phyloP scores from a whole-genome alignment of 352 stramenopile genomes.

The Phytophthora sp. region DNA sequence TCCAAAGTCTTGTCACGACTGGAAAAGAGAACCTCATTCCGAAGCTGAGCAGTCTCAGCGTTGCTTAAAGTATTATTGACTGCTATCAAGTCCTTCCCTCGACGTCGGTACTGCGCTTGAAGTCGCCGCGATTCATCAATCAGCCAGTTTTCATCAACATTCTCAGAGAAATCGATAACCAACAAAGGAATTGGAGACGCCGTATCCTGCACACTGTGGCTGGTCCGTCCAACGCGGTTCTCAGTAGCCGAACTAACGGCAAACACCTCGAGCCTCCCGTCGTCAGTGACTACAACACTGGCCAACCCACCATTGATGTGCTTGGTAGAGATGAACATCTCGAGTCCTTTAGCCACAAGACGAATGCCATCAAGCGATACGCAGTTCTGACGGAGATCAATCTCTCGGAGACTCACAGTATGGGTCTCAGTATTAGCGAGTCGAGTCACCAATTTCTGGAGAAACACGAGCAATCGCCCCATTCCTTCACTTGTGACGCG shows the following conservation, averaged over 20 bases:
- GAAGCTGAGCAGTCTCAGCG: constrained; percentile 11
- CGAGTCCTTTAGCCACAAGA: constrained; percentile 51
- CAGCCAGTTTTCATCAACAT: constrained; percentile 50
- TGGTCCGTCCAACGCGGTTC: constrained; percentile 2
- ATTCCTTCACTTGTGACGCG: constrained; percentile 62
- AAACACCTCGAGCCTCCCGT: constrained; percentile 67
- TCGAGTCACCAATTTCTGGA: constrained; percentile 18
- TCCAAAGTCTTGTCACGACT: constrained; percentile 41
- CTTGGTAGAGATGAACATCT: constrained; percentile 38
- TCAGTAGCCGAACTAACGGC: neutral
- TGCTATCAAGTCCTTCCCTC: constrained; percentile 7
- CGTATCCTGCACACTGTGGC: constrained; percentile 11
- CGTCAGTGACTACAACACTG: constrained; percentile 52
- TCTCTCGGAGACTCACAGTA: constrained; percentile 33
- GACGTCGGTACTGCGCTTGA: constrained; percentile 20
- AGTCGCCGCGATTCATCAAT: constrained; percentile 36
- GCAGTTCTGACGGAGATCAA: constrained; percentile 77
- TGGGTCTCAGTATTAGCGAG: neutral
- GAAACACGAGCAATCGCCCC: constrained; percentile 41
- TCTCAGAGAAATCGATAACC: constrained; percentile 56
- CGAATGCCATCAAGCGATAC: constrained; percentile 73
- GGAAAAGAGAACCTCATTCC: constrained; percentile 17
- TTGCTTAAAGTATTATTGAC: constrained; percentile 31
- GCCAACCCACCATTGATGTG: constrained; percentile 11
- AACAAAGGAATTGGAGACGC: constrained; percentile 30